Evolutionary conservation across 2,329 filamentous ascomycete species (phyloP), one percentile per base, ranked within the genome.

Genomic region (Aspergillus cejpii): DNA sequence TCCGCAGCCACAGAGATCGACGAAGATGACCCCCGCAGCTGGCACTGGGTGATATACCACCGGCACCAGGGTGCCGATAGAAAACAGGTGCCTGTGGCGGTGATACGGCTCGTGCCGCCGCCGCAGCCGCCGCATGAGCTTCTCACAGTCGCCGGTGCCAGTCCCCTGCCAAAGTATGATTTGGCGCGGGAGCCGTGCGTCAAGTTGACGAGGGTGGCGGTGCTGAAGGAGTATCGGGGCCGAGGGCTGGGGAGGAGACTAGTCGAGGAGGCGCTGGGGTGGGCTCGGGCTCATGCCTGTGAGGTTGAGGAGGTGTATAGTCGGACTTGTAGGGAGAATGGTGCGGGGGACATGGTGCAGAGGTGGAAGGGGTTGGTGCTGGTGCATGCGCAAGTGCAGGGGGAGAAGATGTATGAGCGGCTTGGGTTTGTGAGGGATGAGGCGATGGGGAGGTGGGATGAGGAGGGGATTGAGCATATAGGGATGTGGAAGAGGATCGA

Each of bases 31-130:
- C 54, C 76, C 1, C 78, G 86, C 27, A 83, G 81, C 54, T 91
- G 83, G 69, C 89, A 96, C 66, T 95, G 87, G 85, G 83, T 95
- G 23, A 74, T 83, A n/a, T 95, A 94, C 66, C 38, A 81, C 76
- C 61, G 47, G 63, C 68, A 4, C 56, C 58, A n/a, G n/a, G n/a
- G n/a, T n/a, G 5, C 68, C 55, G n/a, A 70, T 68, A 45, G 63
- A 67, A 26, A 58, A 75, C 42, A 37, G 39, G 40, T 31, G 19
- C 79, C 88, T 38, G 80, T 91, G 42, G 88, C 84, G 6, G 87
- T 85, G 1, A 77, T 94, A 47, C 81, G 90, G 17, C 73, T 94
- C 8, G 85, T 94, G 0, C 89, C 89, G 0, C 88, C 88, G 41
- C 87, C 87, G 1, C 85, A 94, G 57, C 70, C 72, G 7, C 72